Evolutionary conservation across 768 basidiomycete genomes (phyloP), one percentile per base, ranked within the genome.

Genomic region (Trametes villosa): DNA sequence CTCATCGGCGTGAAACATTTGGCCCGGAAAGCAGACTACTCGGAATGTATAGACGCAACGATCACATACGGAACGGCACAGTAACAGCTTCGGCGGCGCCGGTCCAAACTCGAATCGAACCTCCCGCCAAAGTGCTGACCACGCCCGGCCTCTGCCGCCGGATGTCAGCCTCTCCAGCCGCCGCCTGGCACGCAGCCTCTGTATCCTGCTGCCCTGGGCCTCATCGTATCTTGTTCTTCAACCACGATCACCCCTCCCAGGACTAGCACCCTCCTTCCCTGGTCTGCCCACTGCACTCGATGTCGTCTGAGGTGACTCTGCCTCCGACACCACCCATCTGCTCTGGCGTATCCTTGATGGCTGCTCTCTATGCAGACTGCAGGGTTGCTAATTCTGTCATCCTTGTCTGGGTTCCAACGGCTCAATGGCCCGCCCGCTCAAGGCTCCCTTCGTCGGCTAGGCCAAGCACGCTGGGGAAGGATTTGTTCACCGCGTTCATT

Each of bases 361-460:
- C 2, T 45, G 44, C 22, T 45, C 44, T 27, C 7, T 45, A 15
- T 13, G 24, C 8, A 15, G 36, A 4, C 44, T 45, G 24, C 11
- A n/a, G 38, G 38, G 13, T 40, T n/a, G 24, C 24, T 45, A 12
- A 24, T 27, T 12, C 36, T 26, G 6, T 22, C 20, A 12, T 27
- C 20, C 31, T 31, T 34, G 15, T n/a, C 33, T 50, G 36, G 36
- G 36, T 15, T 38, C 13, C 49, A 50, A 36, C 36, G 49, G 49
- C 49, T 50, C 49, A 50, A 50, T 50, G 49, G 49, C 49, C 49
- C 49, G 24, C 49, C 30, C 34, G 31, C 8, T 20, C 29, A 30
- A 36, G 11, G n/a, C n/a, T n/a, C 33, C n/a, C 20, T 33, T 50
- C n/a, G 13, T 50, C 20, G 31, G 49, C 33, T 34, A 50, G 5